Evolutionary conservation across 208 protist genomes (phyloP), one percentile per base, ranked within the genome.

Genomic region (Tritrichomonas musculus): DNA sequence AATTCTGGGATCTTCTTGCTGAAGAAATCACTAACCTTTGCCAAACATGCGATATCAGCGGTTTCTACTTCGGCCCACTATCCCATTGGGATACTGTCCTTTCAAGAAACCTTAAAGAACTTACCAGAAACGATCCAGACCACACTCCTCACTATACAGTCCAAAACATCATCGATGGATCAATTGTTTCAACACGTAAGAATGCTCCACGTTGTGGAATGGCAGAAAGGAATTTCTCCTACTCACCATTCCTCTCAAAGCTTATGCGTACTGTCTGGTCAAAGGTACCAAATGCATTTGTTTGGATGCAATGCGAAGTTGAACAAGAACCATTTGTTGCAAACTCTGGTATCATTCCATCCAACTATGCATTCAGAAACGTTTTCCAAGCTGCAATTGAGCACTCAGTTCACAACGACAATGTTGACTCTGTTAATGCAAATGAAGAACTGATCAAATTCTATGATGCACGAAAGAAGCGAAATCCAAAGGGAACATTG

Each of bases 61-160:
- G 77, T 27, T 88, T 88, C 47, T 88, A 53, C n/a, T 36, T 88
- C 0, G 77, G 77, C 20, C 17, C 44, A 53, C 41, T 57, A 39
- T n/a, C 13, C 4, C 77, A 88, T 39, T 88, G 77, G 77, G 77
- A 88, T 88, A 44, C 44, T n/a, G 77, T 88, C 17, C 57, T 57
- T 49, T 17, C 14, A 20, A 5, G 77, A 22, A 30, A 88, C 57
- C 13, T 88, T 33, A 25, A 88, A 5, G 77, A 88, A 57, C 47
- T 88, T 27, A 57, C 41, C 33, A 25, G 47, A 47, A 57, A 57
- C n/a, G 77, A 88, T 57, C 77, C 77, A 88, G 47, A 88, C 44
- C n/a, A 57, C 36, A 30, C 53, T 14, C 41, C 77, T 39, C 77
- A 88, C 47, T 88, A 88, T 49, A n/a, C 33, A 13, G 57, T 44